Conservation (phyloP, 2,329 filamentous ascomycete genomes). For the Colletotrichum lindemuthianum region DNA sequence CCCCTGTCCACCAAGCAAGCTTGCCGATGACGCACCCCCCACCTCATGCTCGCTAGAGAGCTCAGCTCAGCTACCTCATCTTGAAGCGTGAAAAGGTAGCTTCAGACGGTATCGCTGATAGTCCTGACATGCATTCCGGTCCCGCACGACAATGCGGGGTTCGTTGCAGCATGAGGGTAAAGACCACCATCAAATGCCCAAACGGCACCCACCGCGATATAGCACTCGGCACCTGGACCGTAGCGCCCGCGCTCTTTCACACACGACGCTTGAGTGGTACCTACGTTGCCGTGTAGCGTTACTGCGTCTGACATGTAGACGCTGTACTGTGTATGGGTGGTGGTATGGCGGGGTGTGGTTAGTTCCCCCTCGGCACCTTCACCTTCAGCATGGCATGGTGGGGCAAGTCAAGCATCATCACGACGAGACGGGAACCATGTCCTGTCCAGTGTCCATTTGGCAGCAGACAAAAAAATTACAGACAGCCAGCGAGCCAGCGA, state of each 20-base stretch:
- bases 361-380: background rate
- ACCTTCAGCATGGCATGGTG: constrained; percentile 19
- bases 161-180: constrained; percentile 29
- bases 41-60: too few relatives aligned
- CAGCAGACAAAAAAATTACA: constrained; percentile 13
- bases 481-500: too few relatives aligned
- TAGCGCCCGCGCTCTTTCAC: too few relatives aligned
- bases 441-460: constrained; percentile 16
- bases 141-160: constrained; percentile 35
- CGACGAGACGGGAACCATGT: background rate
- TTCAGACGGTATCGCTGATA: too few relatives aligned
- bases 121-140: constrained; percentile 2
- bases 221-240: too few relatives aligned
- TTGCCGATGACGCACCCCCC: background rate
- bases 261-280: background rate
- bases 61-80: background rate
- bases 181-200: constrained; percentile 23
- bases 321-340: background rate
- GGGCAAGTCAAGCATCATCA: constrained; percentile 31
- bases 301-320: constrained; percentile 23
- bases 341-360: background rate
- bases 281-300: constrained; percentile 18
- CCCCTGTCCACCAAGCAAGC: too few relatives aligned
- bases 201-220: constrained; percentile 10
- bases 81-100: background rate